These are phyloP conservation scores for Solanum bukasovii DNA, from an alignment of 257 asterid genomes.

Conservation along the genomic window DNA sequence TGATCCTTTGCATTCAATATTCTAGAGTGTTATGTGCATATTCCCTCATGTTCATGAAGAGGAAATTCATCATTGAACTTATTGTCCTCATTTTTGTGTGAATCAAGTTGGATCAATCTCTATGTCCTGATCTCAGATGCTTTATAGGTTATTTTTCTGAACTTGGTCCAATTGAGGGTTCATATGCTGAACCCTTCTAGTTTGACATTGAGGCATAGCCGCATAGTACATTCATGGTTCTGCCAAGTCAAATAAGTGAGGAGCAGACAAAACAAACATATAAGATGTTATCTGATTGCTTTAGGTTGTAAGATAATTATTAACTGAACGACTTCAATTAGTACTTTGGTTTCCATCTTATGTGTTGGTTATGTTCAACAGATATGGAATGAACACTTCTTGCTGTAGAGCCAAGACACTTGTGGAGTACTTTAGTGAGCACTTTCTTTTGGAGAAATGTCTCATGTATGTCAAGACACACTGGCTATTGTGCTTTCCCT, in stretches of 20 bases:
- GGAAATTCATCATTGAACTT: neutral
- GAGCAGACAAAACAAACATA: too few relatives aligned
- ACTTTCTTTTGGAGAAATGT: constrained; percentile 24
- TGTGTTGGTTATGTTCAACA: too few relatives aligned
- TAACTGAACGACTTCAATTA: too few relatives aligned
- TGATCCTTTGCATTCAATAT: neutral
- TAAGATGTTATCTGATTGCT: too few relatives aligned
- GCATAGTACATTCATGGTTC: too few relatives aligned
- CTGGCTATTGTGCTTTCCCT: neutral
- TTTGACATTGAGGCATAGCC: neutral
- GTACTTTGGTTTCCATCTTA: too few relatives aligned
- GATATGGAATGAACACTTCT: constrained; percentile 26
- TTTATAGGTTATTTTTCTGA: neutral
- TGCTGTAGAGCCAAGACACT: constrained; percentile 61
- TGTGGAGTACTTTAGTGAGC: constrained; percentile 74
- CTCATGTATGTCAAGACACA: constrained; percentile 36
- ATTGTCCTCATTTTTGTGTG: neutral
- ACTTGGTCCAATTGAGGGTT: neutral
- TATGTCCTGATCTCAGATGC: neutral
- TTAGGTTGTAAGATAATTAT: too few relatives aligned
- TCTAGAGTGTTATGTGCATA: neutral
- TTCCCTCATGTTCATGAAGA: neutral
- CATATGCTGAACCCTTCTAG: neutral
- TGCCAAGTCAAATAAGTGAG: too few relatives aligned
- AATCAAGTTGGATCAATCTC: neutral